Conservation (phyloP, 805 yeast genomes). For the Candida ulmi region DNA sequence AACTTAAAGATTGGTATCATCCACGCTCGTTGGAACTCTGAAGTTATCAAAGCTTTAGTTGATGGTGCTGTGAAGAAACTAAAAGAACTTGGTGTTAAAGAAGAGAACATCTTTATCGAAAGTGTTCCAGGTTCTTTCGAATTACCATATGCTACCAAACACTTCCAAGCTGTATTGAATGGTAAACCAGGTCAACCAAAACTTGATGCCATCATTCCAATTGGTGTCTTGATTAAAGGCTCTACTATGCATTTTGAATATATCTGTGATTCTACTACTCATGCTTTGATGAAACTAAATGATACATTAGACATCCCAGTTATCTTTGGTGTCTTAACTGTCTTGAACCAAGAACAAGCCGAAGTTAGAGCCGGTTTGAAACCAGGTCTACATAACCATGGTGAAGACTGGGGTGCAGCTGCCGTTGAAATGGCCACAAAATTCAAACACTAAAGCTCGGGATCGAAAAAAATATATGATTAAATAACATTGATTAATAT, state of each 20-base stretch:
- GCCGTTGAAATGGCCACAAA: constrained; percentile 89
- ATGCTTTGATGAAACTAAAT: constrained; percentile 79
- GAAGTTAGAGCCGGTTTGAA: constrained; percentile 87
- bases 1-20: constrained; percentile 73
- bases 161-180: constrained; percentile 92
- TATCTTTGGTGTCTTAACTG: constrained; percentile 89
- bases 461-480: too few species aligned
- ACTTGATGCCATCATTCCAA: constrained; percentile 85
- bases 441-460: constrained; percentile 17
- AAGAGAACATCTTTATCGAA: constrained; percentile 72
- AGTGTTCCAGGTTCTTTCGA: constrained; percentile 95
- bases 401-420: constrained; percentile 98
- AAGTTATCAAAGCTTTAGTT: constrained; percentile 73
- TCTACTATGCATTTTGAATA: constrained; percentile 98
- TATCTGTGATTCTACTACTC: constrained; percentile 85
- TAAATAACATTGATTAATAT: too few species aligned
- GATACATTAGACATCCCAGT: constrained; percentile 68
- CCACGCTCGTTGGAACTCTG: constrained; percentile 93
- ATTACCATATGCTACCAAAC: constrained; percentile 74
- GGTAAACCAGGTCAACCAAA: constrained; percentile 74
- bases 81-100: constrained; percentile 59
- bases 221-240: constrained; percentile 94
- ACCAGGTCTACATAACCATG: constrained; percentile 84
- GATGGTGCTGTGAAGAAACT: constrained; percentile 66
- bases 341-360: constrained; percentile 93